Conservation (phyloP, 2,329 filamentous ascomycete species). For the Piedraia hortae region DNA sequence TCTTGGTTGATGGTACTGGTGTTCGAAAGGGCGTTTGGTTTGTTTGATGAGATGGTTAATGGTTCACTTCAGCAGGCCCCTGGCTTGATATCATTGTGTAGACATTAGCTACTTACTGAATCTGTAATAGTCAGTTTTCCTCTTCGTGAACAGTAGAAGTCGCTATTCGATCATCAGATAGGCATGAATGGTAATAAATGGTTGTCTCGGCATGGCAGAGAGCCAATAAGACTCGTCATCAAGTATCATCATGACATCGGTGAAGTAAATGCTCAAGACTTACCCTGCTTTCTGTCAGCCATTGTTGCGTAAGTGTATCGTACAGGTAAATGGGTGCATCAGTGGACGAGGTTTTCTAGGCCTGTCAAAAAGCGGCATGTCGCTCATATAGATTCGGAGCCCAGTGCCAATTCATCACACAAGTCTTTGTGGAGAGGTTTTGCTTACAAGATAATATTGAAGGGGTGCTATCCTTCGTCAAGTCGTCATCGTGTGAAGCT, state of each 20-base stretch:
- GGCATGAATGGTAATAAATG: constrained; percentile 14
- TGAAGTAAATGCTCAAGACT: constrained; percentile 1
- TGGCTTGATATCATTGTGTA: too few relatives aligned
- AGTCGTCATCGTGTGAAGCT: too few relatives aligned
- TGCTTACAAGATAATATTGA: constrained; percentile 1
- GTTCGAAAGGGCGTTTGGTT: too few relatives aligned
- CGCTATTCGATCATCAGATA: too few relatives aligned
- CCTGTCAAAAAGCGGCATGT: constrained; percentile 16
- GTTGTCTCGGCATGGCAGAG: constrained; percentile 14
- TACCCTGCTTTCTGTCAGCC: constrained; percentile 1
- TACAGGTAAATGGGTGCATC: constrained; percentile 5
- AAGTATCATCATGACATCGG: constrained; percentile 11
- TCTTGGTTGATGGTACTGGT: too few relatives aligned
- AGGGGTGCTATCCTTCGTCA: constrained; percentile 1
- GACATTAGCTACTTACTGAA: too few relatives aligned
- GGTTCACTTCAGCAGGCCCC: too few relatives aligned
- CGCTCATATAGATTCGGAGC: constrained; percentile 12
- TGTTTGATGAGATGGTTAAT: too few relatives aligned
- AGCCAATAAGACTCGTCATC: constrained; percentile 16
- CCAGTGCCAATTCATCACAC: constrained; percentile 15
- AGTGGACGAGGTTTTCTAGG: constrained; percentile 20
- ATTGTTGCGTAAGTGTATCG: background rate
- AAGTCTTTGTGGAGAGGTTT: background rate
- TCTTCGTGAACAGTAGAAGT: too few relatives aligned
- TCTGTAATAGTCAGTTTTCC: too few relatives aligned